A percentile compares a stretch with the other conserved stretches of the same genome.
These are phyloP conservation scores for Trichoderma afroharzianum DNA, from an alignment of 2,329 filamentous ascomycete genomes.

Conservation along the genomic window DNA sequence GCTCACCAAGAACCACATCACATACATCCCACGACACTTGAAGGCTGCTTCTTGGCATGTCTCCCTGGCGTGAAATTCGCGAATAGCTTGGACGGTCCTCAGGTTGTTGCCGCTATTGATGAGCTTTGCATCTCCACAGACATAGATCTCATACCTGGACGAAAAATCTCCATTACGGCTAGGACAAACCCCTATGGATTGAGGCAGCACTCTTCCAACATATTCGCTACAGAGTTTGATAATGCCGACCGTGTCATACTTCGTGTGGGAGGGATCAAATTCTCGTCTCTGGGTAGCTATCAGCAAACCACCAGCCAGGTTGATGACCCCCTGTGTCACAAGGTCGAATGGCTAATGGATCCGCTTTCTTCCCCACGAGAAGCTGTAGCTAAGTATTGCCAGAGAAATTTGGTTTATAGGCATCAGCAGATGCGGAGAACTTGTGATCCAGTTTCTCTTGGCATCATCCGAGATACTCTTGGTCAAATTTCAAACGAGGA, in stretches of 20 bases:
- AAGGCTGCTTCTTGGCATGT: conserved; percentile 15
- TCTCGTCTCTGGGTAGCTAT: conserved; percentile 12
- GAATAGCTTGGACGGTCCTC: neutral
- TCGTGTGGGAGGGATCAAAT: conserved; percentile 10
- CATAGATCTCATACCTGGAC: conserved; percentile 8
- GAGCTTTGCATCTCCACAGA: conserved; percentile 16
- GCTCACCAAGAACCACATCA: conserved; percentile 17
- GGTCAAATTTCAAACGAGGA: conserved; percentile 2
- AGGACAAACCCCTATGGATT: conserved; percentile 4
- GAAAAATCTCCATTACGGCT: conserved; percentile 3
- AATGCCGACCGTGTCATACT: neutral
- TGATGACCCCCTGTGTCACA: conserved; percentile 5
- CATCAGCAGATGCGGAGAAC: neutral
- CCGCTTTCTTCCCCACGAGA: neutral
- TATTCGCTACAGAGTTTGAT: neutral
- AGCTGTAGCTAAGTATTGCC: conserved; percentile 1
- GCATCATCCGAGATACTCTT: conserved; percentile 7
- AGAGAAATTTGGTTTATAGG: neutral
- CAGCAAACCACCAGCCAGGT: neutral
- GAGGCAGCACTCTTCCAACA: conserved; percentile 10
- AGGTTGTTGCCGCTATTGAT: conserved; percentile 13
- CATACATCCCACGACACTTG: conserved; percentile 19
- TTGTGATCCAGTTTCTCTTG: conserved; percentile 2
- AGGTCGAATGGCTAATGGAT: conserved; percentile 13
- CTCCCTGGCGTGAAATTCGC: conserved; percentile 5